A percentile compares a stretch with the other conserved stretches of the same genome.
phyloP scores from a whole-genome alignment of 2,329 filamentous ascomycete genomes.

The Chrysoporthe puriensis region DNA sequence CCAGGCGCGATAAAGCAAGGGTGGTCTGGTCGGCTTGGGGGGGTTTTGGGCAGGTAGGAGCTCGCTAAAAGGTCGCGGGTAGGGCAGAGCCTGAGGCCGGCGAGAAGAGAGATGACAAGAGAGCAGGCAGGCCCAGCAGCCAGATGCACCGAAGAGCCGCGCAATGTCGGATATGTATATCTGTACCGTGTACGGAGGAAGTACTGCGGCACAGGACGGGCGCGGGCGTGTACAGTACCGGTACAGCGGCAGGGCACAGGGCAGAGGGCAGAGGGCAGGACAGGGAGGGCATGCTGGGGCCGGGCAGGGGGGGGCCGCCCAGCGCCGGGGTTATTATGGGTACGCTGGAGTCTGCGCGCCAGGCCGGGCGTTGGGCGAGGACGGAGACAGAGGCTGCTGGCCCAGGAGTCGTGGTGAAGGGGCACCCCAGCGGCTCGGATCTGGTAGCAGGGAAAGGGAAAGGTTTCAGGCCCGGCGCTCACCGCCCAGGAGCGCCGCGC shows the following conservation, averaged over 20 bases:
- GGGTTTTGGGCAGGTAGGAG: background rate
- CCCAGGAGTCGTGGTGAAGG: background rate
- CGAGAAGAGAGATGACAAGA: constrained; percentile 6
- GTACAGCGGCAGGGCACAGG: background rate
- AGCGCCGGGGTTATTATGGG: constrained; percentile 16
- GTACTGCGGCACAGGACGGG: background rate
- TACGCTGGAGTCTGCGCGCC: background rate
- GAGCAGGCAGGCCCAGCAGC: constrained; percentile 1
- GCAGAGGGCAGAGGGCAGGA: background rate
- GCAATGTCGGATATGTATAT: constrained; percentile 21
- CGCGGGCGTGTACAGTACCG: constrained; percentile 1
- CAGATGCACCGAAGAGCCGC: constrained; percentile 17
- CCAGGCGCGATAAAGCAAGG: constrained; percentile 1
- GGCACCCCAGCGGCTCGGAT: background rate
- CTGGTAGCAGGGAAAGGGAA: background rate
- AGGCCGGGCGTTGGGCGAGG: background rate
- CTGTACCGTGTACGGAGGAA: background rate
- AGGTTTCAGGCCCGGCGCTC: background rate
- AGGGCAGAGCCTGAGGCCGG: constrained; percentile 8
- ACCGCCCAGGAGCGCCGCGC: no score
- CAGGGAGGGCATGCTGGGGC: background rate
- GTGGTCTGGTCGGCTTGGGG: background rate
- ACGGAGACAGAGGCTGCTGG: background rate
- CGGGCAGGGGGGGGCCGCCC: background rate
- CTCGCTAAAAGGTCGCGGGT: constrained; percentile 9